Evolutionary conservation across 2,329 filamentous ascomycete genomes (phyloP).

Genomic region (Emergomyces orientalis): DNA sequence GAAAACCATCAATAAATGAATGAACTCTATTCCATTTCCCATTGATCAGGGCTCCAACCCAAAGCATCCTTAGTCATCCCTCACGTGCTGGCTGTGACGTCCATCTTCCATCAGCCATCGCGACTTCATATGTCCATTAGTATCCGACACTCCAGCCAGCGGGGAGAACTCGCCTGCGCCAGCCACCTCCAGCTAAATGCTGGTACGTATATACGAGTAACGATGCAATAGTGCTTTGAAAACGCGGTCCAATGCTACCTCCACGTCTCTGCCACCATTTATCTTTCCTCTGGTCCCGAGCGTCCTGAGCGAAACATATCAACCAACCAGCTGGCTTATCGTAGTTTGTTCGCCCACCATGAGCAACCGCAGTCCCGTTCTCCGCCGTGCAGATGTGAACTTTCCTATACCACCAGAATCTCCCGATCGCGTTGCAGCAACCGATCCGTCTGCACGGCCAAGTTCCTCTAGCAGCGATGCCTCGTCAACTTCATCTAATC

Average conservation of each 20-base stretch:
- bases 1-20: neutral
- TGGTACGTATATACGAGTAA: neutral
- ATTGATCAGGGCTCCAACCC: neutral
- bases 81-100: neutral
- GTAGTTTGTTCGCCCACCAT: slow-evolving; percentile 1
- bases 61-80: neutral
- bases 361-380: slow-evolving; percentile 10
- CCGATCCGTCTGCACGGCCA: slow-evolving; percentile 28
- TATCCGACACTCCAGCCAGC: neutral
- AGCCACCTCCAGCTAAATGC: neutral
- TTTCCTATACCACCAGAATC: slow-evolving; percentile 17
- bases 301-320: slow-evolving; percentile 1
- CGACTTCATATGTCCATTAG: neutral
- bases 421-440: slow-evolving; percentile 7
- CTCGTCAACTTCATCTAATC: slow-evolving; percentile 37
- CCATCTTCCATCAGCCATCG: neutral
- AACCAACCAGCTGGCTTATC: neutral
- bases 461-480: slow-evolving; percentile 40
- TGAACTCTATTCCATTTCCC: neutral
- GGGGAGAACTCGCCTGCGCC: neutral
- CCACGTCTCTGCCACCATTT: neutral
- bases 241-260: slow-evolving; percentile 3
- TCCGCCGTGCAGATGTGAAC: slow-evolving; percentile 16
- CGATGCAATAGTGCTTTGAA: neutral
- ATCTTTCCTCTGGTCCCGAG: slow-evolving; percentile 1